These are phyloP conservation scores for Collybia sordida DNA, from an alignment of 768 basidiomycete genomes.

Conservation along the genomic window DNA sequence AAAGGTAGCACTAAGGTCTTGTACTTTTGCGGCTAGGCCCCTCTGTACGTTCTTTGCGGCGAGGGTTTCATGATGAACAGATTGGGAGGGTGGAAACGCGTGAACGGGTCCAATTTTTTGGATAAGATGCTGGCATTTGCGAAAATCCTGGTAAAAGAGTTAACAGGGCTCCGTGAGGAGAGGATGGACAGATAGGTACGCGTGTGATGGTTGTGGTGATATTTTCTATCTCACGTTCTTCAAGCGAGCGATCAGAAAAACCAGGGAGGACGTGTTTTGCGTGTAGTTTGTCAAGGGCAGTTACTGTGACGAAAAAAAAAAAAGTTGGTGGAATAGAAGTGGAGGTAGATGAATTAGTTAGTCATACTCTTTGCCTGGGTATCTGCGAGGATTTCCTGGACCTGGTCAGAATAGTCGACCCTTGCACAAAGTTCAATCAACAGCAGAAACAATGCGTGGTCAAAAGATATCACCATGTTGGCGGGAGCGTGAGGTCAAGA, in stretches of 20 bases:
- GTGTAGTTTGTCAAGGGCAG: slow-evolving; percentile 90
- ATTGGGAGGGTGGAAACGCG: slow-evolving; percentile 59
- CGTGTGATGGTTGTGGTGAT: slow-evolving; percentile 87
- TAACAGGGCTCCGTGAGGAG: slow-evolving; percentile 36
- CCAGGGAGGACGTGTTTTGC: slow-evolving; percentile 95
- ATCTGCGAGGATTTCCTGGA: slow-evolving; percentile 72
- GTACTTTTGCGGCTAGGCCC: slow-evolving; percentile 93
- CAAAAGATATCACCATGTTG: slow-evolving; percentile 70
- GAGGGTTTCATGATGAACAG: slow-evolving; percentile 47
- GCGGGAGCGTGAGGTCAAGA: slow-evolving; percentile 71
- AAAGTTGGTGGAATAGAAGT: slow-evolving; percentile 12
- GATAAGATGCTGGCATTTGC: slow-evolving; percentile 62
- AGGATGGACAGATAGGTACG: slow-evolving; percentile 41
- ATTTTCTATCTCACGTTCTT: slow-evolving; percentile 91
- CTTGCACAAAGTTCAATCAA: slow-evolving; percentile 39
- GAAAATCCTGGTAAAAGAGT: slow-evolving; percentile 60
- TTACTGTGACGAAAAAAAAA: slow-evolving; percentile 73
- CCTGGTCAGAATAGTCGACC: slow-evolving; percentile 92
- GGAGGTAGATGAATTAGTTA: slow-evolving; percentile 13
- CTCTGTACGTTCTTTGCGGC: slow-evolving; percentile 94
- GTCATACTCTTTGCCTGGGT: slow-evolving; percentile 77
- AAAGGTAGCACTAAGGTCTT: slow-evolving; percentile 88
- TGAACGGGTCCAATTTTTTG: slow-evolving; percentile 72
- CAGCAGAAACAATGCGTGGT: slow-evolving; percentile 18
- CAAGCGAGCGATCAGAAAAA: slow-evolving; percentile 90